These are phyloP conservation scores for Lasiodiplodia hormozganensis DNA, from an alignment of 2,329 filamentous ascomycete genomes.

Conservation along the genomic window DNA sequence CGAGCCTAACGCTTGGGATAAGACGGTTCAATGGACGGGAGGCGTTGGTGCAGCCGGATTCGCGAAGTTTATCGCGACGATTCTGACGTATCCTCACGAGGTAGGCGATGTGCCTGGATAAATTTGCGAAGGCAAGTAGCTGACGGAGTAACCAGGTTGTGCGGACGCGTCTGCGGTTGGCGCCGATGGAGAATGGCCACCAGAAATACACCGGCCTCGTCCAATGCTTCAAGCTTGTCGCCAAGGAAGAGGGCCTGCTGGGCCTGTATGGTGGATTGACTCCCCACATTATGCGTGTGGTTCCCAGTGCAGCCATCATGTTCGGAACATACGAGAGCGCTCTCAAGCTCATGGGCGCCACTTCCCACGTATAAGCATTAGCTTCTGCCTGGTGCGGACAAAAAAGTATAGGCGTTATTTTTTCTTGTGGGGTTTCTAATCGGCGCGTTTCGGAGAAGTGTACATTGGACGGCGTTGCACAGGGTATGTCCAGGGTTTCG, in stretches of 20 bases:
- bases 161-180: conserved; percentile 83
- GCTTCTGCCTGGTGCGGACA: background rate
- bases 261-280: conserved; percentile 90
- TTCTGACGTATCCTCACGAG: conserved; percentile 92
- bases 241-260: conserved; percentile 84
- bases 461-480: conserved; percentile 19
- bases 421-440: background rate
- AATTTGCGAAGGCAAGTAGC: background rate
- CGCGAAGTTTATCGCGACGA: conserved; percentile 84
- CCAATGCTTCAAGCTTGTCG: conserved; percentile 88
- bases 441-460: background rate
- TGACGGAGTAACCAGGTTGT: conserved; percentile 64
- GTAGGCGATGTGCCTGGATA: conserved; percentile 54
- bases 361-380: conserved; percentile 45
- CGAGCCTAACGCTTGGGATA: conserved; percentile 73
- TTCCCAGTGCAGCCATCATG: conserved; percentile 94
- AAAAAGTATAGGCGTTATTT: background rate
- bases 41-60: conserved; percentile 79
- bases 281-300: conserved; percentile 87
- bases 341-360: conserved; percentile 55
- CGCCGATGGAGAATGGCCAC: conserved; percentile 72
- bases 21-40: conserved; percentile 77
- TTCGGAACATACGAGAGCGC: conserved; percentile 80
- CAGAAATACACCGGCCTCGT: conserved; percentile 88
- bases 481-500: conserved; percentile 17